A percentile compares a stretch with the other conserved stretches of the same genome.
phyloP scores from a whole-genome alignment of 352 stramenopile species.

The Phytophthora fragariaefolia region DNA sequence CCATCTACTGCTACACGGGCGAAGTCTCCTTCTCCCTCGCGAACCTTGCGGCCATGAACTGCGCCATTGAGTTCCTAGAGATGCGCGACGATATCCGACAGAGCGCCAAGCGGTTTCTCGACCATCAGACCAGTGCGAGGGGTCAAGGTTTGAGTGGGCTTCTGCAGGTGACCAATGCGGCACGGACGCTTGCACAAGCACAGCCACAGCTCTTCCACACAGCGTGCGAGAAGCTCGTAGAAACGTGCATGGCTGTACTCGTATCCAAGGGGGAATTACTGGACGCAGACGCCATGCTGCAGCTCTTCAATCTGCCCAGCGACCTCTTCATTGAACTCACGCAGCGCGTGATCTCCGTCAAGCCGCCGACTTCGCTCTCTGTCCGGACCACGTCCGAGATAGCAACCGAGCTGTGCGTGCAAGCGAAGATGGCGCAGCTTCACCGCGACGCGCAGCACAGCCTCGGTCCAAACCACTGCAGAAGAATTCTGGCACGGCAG shows the following conservation, averaged over 20 bases:
- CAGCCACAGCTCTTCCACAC: constrained; percentile 33
- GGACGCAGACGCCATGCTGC: constrained; percentile 28
- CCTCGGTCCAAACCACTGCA: constrained; percentile 17
- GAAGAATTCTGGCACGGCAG: constrained; percentile 30
- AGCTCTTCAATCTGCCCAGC: constrained; percentile 45
- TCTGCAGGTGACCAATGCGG: constrained; percentile 26
- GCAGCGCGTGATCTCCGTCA: constrained; percentile 42
- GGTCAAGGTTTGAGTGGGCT: constrained; percentile 20
- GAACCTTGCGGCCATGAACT: constrained; percentile 41
- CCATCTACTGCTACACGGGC: constrained; percentile 73
- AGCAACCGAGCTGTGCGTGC: constrained; percentile 40
- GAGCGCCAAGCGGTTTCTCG: constrained; percentile 39
- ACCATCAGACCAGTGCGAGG: constrained; percentile 21
- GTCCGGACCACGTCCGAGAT: constrained; percentile 20
- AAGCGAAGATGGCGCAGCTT: constrained; percentile 54
- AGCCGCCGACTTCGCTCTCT: constrained; percentile 3
- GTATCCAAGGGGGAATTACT: constrained; percentile 18
- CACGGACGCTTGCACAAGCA: constrained; percentile 29
- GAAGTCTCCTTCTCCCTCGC: constrained; percentile 45
- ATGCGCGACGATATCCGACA: constrained; percentile 48
- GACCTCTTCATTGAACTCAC: constrained; percentile 49
- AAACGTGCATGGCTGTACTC: constrained; percentile 35
- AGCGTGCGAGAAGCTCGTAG: constrained; percentile 30
- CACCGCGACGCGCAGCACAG: constrained; percentile 36
- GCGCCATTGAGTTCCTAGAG: constrained; percentile 51